Conservation (phyloP, 2,329 filamentous ascomycete species). For the Colletotrichum trifolii region DNA sequence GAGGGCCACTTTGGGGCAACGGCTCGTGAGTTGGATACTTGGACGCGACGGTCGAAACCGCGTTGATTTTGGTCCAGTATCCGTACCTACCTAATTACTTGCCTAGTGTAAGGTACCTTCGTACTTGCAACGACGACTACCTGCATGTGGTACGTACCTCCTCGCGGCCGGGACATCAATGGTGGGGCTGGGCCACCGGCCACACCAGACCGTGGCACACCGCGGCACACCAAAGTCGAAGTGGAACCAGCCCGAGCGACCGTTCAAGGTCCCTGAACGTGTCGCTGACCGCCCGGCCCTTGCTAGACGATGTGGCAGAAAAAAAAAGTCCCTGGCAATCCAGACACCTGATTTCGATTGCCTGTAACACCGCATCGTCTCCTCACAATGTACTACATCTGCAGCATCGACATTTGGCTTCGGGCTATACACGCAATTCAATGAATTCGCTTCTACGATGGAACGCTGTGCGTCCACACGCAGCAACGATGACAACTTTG, state of each 20-base stretch:
- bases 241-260: not conserved
- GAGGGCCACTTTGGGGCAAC: not conserved
- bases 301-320: constrained; percentile 29
- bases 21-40: not conserved
- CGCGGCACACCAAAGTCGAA: no score
- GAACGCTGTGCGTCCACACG: constrained; percentile 24
- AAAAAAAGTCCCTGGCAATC: constrained; percentile 24
- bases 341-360: not conserved
- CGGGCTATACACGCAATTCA: constrained; percentile 29
- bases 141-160: constrained; percentile 5
- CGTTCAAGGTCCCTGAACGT: not conserved
- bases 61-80: constrained; percentile 21
- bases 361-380: not conserved
- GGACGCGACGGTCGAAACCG: constrained; percentile 32
- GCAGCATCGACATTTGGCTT: constrained; percentile 4
- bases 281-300: constrained; percentile 29
- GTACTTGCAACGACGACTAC: no score
- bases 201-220: not conserved
- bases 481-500: not conserved
- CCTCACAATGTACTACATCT: constrained; percentile 4
- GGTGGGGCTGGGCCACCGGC: not conserved
- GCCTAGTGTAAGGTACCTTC: no score
- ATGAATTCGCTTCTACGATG: constrained; percentile 36
- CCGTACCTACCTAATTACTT: not conserved
- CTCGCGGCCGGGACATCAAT: not conserved